phyloP scores from a whole-genome alignment of 1,284 basidiomycete species.

The Malassezia brasiliensis region DNA sequence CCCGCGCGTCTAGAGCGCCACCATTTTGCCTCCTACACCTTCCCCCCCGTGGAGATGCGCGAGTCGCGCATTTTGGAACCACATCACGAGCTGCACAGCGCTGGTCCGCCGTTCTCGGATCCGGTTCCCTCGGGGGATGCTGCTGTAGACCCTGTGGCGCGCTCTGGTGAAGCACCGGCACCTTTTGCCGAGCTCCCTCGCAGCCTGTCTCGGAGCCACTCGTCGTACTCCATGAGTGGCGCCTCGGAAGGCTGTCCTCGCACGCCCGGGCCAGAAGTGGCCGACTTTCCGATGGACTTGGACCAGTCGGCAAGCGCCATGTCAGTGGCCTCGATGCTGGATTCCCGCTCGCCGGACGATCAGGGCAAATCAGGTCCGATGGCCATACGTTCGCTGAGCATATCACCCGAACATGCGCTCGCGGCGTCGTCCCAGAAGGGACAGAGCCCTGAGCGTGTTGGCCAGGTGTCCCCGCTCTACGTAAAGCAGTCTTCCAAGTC shows the following conservation, averaged over 20 bases:
- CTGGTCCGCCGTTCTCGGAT: not conserved
- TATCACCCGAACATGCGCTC: not conserved
- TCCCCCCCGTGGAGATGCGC: not conserved
- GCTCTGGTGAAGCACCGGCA: not conserved
- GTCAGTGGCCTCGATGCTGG: slow-evolving; percentile 1
- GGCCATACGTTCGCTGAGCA: not conserved
- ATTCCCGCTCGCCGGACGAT: not conserved
- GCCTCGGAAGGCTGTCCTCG: slow-evolving; percentile 7
- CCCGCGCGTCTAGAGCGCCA: not conserved
- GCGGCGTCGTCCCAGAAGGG: no score
- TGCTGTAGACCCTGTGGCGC: no score
- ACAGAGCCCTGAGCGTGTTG: slow-evolving; percentile 19
- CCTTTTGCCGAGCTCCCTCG: not conserved
- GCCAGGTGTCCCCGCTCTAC: slow-evolving; percentile 14
- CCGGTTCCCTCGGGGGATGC: not conserved
- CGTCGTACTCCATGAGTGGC: slow-evolving; percentile 7
- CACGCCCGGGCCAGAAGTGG: slow-evolving; percentile 1
- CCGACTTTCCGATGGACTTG: not conserved
- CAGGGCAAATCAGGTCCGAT: not conserved
- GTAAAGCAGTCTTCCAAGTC: not conserved
- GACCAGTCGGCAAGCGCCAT: not conserved
- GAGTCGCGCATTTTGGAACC: not conserved
- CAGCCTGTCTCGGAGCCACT: slow-evolving; percentile 4
- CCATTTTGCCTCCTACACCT: not conserved
- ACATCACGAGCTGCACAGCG: not conserved